Conservation (phyloP, 2,329 filamentous ascomycete genomes). For the Fonsecaea monophora region DNA sequence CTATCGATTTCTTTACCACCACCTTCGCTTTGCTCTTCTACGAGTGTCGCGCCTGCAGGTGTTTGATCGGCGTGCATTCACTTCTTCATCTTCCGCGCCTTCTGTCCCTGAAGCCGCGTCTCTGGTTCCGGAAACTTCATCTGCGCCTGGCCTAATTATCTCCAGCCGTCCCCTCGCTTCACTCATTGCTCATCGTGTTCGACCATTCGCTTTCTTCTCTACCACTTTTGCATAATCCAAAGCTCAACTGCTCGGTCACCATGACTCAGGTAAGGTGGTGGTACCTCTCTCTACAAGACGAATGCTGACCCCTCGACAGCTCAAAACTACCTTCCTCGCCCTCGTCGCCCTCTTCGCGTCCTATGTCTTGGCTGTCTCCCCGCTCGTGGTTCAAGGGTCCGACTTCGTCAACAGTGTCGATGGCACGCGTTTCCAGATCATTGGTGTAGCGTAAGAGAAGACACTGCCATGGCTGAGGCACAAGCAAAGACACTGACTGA, state of each 20-base stretch:
- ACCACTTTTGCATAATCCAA: conserved; percentile 15
- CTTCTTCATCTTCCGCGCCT: conserved; percentile 23
- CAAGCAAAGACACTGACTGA: conserved; percentile 27
- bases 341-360: conserved; percentile 52
- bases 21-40: conserved; percentile 22
- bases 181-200: conserved; percentile 1
- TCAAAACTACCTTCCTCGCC: conserved; percentile 37
- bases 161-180: conserved; percentile 24
- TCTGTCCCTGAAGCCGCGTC: conserved; percentile 11
- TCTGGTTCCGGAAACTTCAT: conserved; percentile 20
- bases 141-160: conserved; percentile 1
- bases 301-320: conserved; percentile 29
- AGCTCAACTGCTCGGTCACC: conserved; percentile 8
- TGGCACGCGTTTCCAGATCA: conserved; percentile 65
- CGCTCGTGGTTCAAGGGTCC: conserved; percentile 63
- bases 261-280: conserved; percentile 35
- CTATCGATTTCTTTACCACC: conserved; percentile 15
- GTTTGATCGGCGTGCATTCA: conserved; percentile 11
- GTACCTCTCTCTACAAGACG: background rate
- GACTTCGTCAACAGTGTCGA: conserved; percentile 67
- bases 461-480: conserved; percentile 1
- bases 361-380: conserved; percentile 60
- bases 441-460: conserved; percentile 64
- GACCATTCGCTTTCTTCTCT: conserved; percentile 19
- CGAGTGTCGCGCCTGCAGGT: conserved; percentile 31